Base-by-base conservation (phyloP, 768 basidiomycete genomes). In the Mycena galericulata region DNA sequence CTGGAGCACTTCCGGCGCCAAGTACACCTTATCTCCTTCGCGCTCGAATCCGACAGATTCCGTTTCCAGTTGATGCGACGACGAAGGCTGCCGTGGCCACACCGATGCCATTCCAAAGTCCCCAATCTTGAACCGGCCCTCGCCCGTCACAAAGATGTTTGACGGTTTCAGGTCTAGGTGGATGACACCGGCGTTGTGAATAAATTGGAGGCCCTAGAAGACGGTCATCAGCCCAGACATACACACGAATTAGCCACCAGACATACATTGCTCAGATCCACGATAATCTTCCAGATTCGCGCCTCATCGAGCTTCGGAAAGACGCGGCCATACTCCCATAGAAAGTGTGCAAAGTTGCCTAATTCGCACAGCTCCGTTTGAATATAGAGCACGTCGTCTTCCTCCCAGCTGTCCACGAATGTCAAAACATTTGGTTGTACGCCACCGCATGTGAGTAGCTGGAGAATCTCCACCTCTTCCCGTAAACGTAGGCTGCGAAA, bases 21-120 rank as follows among this genome's bases (percentile, higher is more conserved):
- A 88, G 82, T 99, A 99, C 71, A 97, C 85, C 78, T 99, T 93
- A 80, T 99, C 98, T 7, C 98, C 98, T 79, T 99, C 98, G 18
- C 98, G 88, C 79, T 99, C 97, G 77, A 98, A 96, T 10, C 84
- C 87, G 58, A 81, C 74, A 10, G 77, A 79, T 55, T 80, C 82
- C 20, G 80, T 74, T 67, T 72, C 77, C 22, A 41, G 59, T 26
- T 83, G 75, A 20, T 76, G 76, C 26, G 24, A 20, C 40, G 29
- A 14, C 10, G 47, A 29, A 26, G 34, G 17, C 0, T 84, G 81
- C 41, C 96, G 84, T 1, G 96, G 95, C 93, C 95, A 97, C 58
- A 95, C 74, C 8, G 95, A 94, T n/a, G 97, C 97, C 91, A 99
- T 96, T 11, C 98, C 98, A 82, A 99, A 98, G 79, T 99, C 98